Evolutionary conservation across 2,329 filamentous ascomycete genomes (phyloP).

Genomic region (Sordariomycetes sp.): DNA sequence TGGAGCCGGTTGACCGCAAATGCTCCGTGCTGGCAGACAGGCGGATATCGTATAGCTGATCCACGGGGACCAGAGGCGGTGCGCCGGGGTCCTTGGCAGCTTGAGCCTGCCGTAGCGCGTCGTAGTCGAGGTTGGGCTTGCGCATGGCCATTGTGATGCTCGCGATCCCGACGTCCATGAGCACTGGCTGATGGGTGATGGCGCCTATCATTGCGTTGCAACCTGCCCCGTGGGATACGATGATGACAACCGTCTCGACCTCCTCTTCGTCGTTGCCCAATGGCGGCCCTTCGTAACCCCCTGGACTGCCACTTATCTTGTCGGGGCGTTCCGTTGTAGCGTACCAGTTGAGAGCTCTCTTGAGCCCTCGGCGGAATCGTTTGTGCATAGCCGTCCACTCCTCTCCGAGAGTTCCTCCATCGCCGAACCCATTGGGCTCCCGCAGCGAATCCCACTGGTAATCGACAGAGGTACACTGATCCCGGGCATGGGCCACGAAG

Average conservation of each 20-base stretch:
- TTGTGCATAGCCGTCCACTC: slow-evolving; percentile 96
- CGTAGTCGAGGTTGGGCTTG: slow-evolving; percentile 35
- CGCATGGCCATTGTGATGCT: slow-evolving; percentile 82
- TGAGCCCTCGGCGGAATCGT: slow-evolving; percentile 72
- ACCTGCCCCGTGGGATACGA: slow-evolving; percentile 91
- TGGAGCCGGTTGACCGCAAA: slow-evolving; percentile 37
- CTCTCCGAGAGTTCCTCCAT: slow-evolving; percentile 80
- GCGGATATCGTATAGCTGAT: slow-evolving; percentile 63
- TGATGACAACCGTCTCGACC: slow-evolving; percentile 68
- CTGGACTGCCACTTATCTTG: too few species aligned
- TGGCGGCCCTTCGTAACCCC: too few species aligned
- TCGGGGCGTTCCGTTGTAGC: slow-evolving; percentile 41
- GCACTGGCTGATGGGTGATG: slow-evolving; percentile 80
- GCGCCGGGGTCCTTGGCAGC: slow-evolving; percentile 11
- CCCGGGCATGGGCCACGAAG: slow-evolving; percentile 82
- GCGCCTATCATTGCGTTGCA: slow-evolving; percentile 93
- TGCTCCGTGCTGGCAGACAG: slow-evolving; percentile 70
- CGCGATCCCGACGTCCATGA: slow-evolving; percentile 83
- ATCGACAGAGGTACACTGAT: slow-evolving; percentile 79
- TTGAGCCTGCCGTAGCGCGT: slow-evolving; percentile 18
- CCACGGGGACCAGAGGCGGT: slow-evolving; percentile 31
- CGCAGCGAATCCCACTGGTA: slow-evolving; percentile 94
- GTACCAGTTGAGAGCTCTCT: slow-evolving; percentile 80
- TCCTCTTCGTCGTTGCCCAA: slow-evolving; percentile 52
- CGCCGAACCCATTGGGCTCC: slow-evolving; percentile 69